These are phyloP conservation scores for Falciphora oryzae DNA, from an alignment of 2,329 filamentous ascomycete species.

Conservation along the genomic window DNA sequence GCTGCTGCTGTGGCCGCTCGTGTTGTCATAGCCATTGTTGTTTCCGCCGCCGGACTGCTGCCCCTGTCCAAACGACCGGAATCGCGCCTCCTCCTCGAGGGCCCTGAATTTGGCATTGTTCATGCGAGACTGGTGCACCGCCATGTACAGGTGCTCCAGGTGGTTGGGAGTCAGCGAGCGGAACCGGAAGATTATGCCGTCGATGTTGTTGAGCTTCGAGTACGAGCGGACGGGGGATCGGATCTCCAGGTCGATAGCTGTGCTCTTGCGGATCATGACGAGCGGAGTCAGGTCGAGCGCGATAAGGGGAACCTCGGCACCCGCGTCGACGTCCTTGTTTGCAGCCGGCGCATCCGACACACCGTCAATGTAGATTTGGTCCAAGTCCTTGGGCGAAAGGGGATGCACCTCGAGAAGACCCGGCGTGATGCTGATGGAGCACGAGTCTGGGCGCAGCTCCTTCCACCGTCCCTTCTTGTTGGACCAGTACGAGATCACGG, in stretches of 20 bases:
- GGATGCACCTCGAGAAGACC: slow-evolving; percentile 55
- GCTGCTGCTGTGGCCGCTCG: slow-evolving; percentile 36
- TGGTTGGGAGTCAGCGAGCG: slow-evolving; percentile 71
- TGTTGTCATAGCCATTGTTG: slow-evolving; percentile 10
- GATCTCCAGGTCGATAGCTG: slow-evolving; percentile 88
- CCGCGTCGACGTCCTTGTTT: slow-evolving; percentile 26
- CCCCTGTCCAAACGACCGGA: slow-evolving; percentile 63
- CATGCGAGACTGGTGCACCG: slow-evolving; percentile 83
- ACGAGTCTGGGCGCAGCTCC: slow-evolving; percentile 45
- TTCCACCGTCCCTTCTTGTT: slow-evolving; percentile 56
- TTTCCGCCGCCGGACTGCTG: slow-evolving; percentile 38
- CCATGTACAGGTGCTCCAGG: slow-evolving; percentile 73
- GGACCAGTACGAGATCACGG: slow-evolving; percentile 57
- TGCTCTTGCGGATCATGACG: slow-evolving; percentile 85
- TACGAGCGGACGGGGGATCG: slow-evolving; percentile 73
- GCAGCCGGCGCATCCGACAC: slow-evolving; percentile 23
- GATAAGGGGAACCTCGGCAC: slow-evolving; percentile 42
- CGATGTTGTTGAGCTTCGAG: slow-evolving; percentile 61
- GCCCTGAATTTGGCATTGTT: slow-evolving; percentile 85
- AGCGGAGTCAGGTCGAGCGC: slow-evolving; percentile 86
- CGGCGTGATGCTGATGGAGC: slow-evolving; percentile 50
- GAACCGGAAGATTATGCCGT: slow-evolving; percentile 79
- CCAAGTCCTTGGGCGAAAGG: slow-evolving; percentile 22
- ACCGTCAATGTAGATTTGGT: slow-evolving; percentile 11
- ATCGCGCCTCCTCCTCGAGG: slow-evolving; percentile 60